Evolutionary conservation across 169 alveolate species (phyloP).

Genomic region (Miamiensis avidus): DNA sequence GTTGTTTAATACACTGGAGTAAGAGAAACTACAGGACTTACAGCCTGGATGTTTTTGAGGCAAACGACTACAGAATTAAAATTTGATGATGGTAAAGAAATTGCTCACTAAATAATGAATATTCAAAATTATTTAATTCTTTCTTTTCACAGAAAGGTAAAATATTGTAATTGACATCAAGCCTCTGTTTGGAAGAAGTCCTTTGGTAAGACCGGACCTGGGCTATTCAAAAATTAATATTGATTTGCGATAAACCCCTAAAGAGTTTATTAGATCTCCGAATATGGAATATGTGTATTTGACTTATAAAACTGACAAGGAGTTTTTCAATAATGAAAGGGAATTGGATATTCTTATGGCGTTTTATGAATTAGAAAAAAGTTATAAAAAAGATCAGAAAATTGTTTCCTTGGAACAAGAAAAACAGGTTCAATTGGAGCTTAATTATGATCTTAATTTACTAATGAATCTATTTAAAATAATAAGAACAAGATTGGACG

Average conservation of each 20-base stretch:
- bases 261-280: conserved; percentile 62
- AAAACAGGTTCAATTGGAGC: conserved; percentile 28
- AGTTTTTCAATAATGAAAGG: conserved; percentile 54
- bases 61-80: conserved; percentile 52
- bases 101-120: conserved; percentile 37
- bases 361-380: conserved; percentile 47
- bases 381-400: conserved; percentile 25
- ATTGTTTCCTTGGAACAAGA: conserved; percentile 31
- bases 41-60: conserved; percentile 60
- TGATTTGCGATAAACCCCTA: conserved; percentile 66
- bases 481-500: conserved; percentile 47
- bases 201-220: conserved; percentile 60
- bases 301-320: conserved; percentile 65
- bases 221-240: conserved; percentile 58
- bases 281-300: conserved; percentile 66
- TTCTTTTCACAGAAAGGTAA: conserved; percentile 54
- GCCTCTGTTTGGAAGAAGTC: conserved; percentile 63
- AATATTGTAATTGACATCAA: conserved; percentile 57
- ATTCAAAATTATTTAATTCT: no score
- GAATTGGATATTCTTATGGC: conserved; percentile 56
- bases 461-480: conserved; percentile 45
- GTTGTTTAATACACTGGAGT: conserved; percentile 69
- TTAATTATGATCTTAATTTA: conserved; percentile 48
- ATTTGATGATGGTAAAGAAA: background rate
- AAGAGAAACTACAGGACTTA: conserved; percentile 51